Evolutionary conservation across 2,329 filamentous ascomycete species (phyloP).

Genomic region (Talaromyces sp.): DNA sequence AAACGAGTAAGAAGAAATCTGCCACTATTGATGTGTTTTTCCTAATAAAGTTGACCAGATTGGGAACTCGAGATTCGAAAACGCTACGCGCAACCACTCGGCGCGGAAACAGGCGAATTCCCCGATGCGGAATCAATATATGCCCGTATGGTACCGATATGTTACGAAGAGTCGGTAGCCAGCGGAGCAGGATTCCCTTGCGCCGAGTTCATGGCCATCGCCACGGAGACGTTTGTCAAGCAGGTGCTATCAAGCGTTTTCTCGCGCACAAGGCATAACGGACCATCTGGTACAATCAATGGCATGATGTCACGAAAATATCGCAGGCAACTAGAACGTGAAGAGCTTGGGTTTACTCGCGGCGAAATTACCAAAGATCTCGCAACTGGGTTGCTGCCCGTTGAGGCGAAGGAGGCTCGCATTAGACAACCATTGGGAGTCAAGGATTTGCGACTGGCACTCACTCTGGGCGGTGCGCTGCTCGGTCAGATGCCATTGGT

Average conservation of each 20-base stretch:
- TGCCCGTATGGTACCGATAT: slow-evolving; percentile 61
- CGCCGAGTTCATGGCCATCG: slow-evolving; percentile 59
- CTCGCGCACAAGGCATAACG: slow-evolving; percentile 54
- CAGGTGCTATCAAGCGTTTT: slow-evolving; percentile 56
- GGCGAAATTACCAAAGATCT: slow-evolving; percentile 73
- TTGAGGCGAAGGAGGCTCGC: slow-evolving; percentile 73
- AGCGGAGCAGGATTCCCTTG: slow-evolving; percentile 52
- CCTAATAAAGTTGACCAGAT: slow-evolving; percentile 34
- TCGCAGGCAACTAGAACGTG: slow-evolving; percentile 66
- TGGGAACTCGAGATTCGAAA: slow-evolving; percentile 65
- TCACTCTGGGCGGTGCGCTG: slow-evolving; percentile 72
- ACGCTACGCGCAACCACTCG: slow-evolving; percentile 61
- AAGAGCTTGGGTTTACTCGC: slow-evolving; percentile 69
- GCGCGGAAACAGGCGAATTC: slow-evolving; percentile 61
- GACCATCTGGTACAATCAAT: slow-evolving; percentile 60
- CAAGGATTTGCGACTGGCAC: slow-evolving; percentile 71
- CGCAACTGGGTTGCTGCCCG: slow-evolving; percentile 68
- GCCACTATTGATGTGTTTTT: not conserved
- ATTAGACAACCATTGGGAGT: slow-evolving; percentile 70
- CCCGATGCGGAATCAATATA: slow-evolving; percentile 57
- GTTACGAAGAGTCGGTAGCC: slow-evolving; percentile 61
- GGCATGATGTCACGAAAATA: slow-evolving; percentile 81
- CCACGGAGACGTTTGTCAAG: slow-evolving; percentile 62
- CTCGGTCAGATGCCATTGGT: slow-evolving; percentile 75
- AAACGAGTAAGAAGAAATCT: slow-evolving; percentile 61